phyloP scores from a whole-genome alignment of 75 land plant genomes.

The Picea sitchensis region DNA sequence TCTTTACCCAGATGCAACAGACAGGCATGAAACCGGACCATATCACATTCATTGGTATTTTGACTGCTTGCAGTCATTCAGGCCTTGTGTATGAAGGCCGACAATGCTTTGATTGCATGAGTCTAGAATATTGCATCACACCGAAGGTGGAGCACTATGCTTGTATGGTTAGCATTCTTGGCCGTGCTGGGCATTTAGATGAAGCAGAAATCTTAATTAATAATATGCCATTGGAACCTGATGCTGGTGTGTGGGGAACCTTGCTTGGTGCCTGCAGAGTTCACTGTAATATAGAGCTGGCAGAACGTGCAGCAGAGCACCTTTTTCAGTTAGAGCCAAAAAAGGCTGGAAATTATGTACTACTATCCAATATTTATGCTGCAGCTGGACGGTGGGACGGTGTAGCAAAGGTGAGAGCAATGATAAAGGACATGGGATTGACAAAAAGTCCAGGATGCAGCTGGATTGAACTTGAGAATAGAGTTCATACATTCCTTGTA shows the following conservation, averaged over 20 bases:
- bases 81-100: slow-evolving; percentile 20
- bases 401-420: slow-evolving; percentile 18
- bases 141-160: slow-evolving; percentile 39
- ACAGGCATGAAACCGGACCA: slow-evolving; percentile 9
- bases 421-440: slow-evolving; percentile 28
- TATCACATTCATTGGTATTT: slow-evolving; percentile 23
- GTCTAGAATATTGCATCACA: slow-evolving; percentile 8
- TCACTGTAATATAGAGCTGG: slow-evolving; percentile 28
- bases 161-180: slow-evolving; percentile 33
- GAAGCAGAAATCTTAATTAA: slow-evolving; percentile 39
- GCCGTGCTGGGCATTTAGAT: slow-evolving; percentile 34
- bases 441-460: slow-evolving; percentile 30
- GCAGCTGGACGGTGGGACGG: slow-evolving; percentile 35
- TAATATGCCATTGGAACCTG: slow-evolving; percentile 43
- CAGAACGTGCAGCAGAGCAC: slow-evolving; percentile 16
- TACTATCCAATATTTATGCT: slow-evolving; percentile 35
- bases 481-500: too few species aligned
- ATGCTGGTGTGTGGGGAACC: slow-evolving; percentile 29
- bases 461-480: background rate
- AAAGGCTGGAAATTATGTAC: slow-evolving; percentile 15
- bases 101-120: slow-evolving; percentile 26
- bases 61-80: slow-evolving; percentile 35
- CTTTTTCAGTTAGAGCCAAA: slow-evolving; percentile 5
- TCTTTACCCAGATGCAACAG: slow-evolving; percentile 33
- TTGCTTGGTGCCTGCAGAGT: slow-evolving; percentile 40